phyloP scores from a whole-genome alignment of 345 rosid species.

The Salix viminalis region DNA sequence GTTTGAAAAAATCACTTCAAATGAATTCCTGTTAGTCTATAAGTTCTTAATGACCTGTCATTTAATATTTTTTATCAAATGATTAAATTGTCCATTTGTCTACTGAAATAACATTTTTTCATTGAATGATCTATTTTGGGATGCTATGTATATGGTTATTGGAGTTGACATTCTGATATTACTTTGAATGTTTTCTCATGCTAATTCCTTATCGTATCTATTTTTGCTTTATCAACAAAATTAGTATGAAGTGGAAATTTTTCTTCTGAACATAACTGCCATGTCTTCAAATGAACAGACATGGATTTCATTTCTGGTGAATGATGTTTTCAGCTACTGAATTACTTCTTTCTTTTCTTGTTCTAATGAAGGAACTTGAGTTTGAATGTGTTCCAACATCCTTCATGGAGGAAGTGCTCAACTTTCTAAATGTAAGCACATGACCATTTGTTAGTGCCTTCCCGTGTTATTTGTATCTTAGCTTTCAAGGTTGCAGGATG shows the following conservation, averaged over 20 bases:
- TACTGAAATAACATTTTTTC: neutral
- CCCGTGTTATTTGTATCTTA: constrained; percentile 25
- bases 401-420: constrained; percentile 85
- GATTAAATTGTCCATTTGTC: neutral
- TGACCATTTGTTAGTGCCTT: neutral
- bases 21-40: neutral
- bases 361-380: constrained; percentile 57
- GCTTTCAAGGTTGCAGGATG: constrained; percentile 55
- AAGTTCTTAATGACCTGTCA: neutral
- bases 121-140: neutral
- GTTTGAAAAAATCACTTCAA: neutral
- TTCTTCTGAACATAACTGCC: too few species aligned
- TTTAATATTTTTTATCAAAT: neutral
- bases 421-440: constrained; percentile 66
- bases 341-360: constrained; percentile 3
- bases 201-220: neutral
- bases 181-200: neutral
- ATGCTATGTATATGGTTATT: neutral
- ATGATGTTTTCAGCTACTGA: constrained; percentile 10
- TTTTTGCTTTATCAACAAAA: too few species aligned
- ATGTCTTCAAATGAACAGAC: neutral
- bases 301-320: neutral
- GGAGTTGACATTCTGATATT: neutral
- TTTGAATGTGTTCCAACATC: constrained; percentile 95
- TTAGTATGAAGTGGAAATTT: too few species aligned